Base-by-base conservation (phyloP, 495 filamentous ascomycete genomes). In the Penicillium cosmopolitanum region DNA sequence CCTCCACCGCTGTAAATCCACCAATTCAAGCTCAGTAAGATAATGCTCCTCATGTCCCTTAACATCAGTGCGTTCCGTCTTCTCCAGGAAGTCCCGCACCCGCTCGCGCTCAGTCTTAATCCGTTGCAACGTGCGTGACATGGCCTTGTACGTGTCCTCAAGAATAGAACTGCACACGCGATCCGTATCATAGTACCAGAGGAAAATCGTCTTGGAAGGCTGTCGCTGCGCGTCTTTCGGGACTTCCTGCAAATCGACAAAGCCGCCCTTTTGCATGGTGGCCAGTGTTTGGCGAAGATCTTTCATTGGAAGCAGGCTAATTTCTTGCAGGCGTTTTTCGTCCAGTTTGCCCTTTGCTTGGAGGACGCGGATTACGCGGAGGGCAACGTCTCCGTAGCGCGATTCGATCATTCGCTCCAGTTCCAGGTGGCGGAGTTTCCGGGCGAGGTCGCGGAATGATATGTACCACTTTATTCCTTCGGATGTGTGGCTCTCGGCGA, bases 191-290 rank as follows among this genome's bases (percentile, higher is more conserved):
- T 89, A 96, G 76, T 84, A 96, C 89, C 92, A 97, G 21, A 98
- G 82, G 69, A 89, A 97, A 38, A 94, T 86, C 1, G 91, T 93
- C 35, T 90, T 86, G 51, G 82, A 86, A 10, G 92, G 86, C 50
- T 90, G 84, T 2, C 91, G 87, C 51, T 86, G 88, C n/a, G 77
- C 72, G 63, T 97, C 94, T 46, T 87, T 87, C 4, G 95, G 95
- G 0, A 98, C 87, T 77, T 99, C 95, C 68, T 98, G 96, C 10
- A 93, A 79, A 58, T 97, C 89, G 16, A 96, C 82, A 58, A 93
- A 88, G 4, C 95, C 94, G 25, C 84, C 82, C 63, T 86, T 84
- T 60, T 96, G 89, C 82, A 99, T 89, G 56, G 83, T 83, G 2
- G 87, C 84, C 66, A 98, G 86, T 57, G 90, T 87, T 55, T 88